These are phyloP conservation scores for Leccinum griseonigrum DNA, from an alignment of 1,284 basidiomycete genomes.

Conservation along the genomic window DNA sequence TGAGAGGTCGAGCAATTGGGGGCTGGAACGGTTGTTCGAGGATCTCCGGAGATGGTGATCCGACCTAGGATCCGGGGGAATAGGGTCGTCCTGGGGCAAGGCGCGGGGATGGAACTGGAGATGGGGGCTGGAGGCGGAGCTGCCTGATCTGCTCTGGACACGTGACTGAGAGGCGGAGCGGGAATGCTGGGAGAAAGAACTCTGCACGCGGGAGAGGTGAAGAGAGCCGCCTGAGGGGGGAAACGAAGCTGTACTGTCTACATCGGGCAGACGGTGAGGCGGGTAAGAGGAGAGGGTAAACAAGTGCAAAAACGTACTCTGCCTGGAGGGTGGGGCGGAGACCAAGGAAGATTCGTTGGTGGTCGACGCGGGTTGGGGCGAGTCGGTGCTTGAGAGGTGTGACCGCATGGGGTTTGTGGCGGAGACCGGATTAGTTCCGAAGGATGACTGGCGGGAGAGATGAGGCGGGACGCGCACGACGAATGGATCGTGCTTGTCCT, in stretches of 20 bases:
- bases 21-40: conserved; percentile 19
- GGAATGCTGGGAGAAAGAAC: conserved; percentile 30
- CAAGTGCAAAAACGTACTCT: conserved; percentile 44
- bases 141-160: conserved; percentile 41
- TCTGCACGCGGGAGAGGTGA: conserved; percentile 35
- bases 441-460: conserved; percentile 29
- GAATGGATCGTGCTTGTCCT: conserved; percentile 43
- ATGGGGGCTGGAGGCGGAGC: conserved; percentile 43
- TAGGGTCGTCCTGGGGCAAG: conserved; percentile 26
- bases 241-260: conserved; percentile 28
- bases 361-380: conserved; percentile 43
- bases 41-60: conserved; percentile 18
- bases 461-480: conserved; percentile 39
- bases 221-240: conserved; percentile 20
- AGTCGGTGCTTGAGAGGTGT: conserved; percentile 16
- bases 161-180: conserved; percentile 38
- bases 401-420: conserved; percentile 32
- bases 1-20: conserved; percentile 18
- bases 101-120: conserved; percentile 34
- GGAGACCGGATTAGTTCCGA: conserved; percentile 23
- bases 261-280: conserved; percentile 6
- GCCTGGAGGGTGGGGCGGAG: conserved; percentile 36
- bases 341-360: conserved; percentile 32
- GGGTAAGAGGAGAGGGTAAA: conserved; percentile 4
- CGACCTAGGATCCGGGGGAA: conserved; percentile 25